Conservation (phyloP, 1,284 basidiomycete species). For the Wallemia hederae region DNA sequence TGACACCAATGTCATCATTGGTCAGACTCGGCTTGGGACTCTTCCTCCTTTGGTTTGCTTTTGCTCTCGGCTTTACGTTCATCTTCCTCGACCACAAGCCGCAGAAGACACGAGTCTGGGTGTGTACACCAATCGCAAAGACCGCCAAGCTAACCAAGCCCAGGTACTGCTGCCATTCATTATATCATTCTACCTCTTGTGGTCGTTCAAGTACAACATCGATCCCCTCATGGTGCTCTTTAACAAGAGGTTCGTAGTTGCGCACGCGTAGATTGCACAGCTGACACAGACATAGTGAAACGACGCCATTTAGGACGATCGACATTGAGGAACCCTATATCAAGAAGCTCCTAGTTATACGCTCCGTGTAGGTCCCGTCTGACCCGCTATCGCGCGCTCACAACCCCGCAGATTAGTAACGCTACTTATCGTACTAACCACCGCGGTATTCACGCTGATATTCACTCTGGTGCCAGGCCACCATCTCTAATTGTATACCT, state of each 20-base stretch:
- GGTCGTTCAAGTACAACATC: conserved; percentile 85
- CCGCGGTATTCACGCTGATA: conserved; percentile 45
- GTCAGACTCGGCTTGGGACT: conserved; percentile 58
- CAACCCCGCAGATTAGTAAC: conserved; percentile 4
- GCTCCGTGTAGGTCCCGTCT: conserved; percentile 50
- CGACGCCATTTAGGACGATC: conserved; percentile 61
- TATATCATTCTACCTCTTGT: conserved; percentile 60
- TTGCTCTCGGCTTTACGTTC: conserved; percentile 64
- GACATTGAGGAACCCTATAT: conserved; percentile 74
- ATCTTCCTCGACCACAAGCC: conserved; percentile 77
- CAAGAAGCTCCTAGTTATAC: conserved; percentile 51
- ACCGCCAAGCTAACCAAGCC: neutral
- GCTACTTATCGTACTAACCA: conserved; percentile 32
- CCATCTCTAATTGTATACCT: conserved; percentile 24
- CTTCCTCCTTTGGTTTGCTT: conserved; percentile 64
- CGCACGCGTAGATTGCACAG: conserved; percentile 12
- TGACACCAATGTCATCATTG: conserved; percentile 66
- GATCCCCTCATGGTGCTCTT: conserved; percentile 38
- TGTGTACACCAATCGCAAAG: conserved; percentile 22
- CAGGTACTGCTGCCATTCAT: conserved; percentile 82
- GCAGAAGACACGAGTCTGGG: conserved; percentile 72
- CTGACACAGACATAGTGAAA: conserved; percentile 12
- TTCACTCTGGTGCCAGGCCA: conserved; percentile 82
- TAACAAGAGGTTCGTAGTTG: conserved; percentile 17
- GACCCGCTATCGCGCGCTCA: conserved; percentile 16